Base-by-base conservation (phyloP, 495 filamentous ascomycete genomes). In the Xylaria grammica region DNA sequence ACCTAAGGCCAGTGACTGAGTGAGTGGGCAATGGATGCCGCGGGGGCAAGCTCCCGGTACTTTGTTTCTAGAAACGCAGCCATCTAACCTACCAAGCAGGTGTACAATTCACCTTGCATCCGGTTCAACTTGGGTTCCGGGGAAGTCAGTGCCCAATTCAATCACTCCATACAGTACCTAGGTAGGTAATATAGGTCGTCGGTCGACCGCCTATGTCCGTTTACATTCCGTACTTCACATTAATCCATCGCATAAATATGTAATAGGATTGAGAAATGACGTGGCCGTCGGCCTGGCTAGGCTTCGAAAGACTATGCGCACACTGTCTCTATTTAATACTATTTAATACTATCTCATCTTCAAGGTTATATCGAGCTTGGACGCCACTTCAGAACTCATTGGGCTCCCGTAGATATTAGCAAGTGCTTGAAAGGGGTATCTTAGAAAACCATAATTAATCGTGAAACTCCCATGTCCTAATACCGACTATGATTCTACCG, bases 41-140 rank as follows among this genome's bases (percentile, higher is more conserved):
- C n/a, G n/a, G n/a, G n/a, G n/a, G n/a, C n/a, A n/a, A n/a, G n/a
- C n/a, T n/a, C n/a, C n/a, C n/a, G n/a, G n/a, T n/a, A n/a, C n/a
- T n/a, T n/a, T n/a, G n/a, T n/a, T n/a, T n/a, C n/a, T n/a, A n/a
- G 30, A 51, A 17, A 24, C 19, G 30, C n/a, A 53, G 26, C 50
- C 50, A 13, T 30, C 50, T 34, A 30, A 42, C 24, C 50, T 52
- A 30, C 50, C 29, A 50, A 13, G 1, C 15, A 50, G 48, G 48
- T 52, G 29, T 52, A 30, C 50, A 55, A 26, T n/a, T 55, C 52
- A 42, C 52, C 52, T 55, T 36, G 52, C 52, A 55, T 45, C 13
- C 13, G 19, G 45, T n/a, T 42, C 40, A 15, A 42, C 40, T 42
- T 26, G 38, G 54, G 40, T 7, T 3, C 22, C 17, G 24, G 22